These are phyloP conservation scores for Gossypium herbaceum DNA, from an alignment of 345 rosid genomes.

Conservation along the genomic window DNA sequence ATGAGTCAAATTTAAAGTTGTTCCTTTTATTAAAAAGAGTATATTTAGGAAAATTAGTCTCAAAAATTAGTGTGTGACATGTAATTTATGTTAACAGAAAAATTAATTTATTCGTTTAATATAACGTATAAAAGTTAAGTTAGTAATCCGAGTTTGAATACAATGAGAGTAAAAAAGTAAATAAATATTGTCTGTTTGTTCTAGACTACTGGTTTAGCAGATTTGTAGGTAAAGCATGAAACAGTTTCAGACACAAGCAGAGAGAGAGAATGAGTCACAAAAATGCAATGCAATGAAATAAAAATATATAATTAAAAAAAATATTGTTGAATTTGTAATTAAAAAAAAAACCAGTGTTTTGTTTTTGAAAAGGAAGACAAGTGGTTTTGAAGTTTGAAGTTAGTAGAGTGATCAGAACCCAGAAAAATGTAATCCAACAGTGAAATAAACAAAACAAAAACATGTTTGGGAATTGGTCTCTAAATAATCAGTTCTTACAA, in stretches of 20 bases:
- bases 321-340: constrained; percentile 7
- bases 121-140: too few relatives aligned
- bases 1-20: too few relatives aligned
- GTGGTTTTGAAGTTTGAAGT: background rate
- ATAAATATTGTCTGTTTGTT: background rate
- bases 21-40: too few relatives aligned
- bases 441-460: background rate
- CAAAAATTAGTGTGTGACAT: too few relatives aligned
- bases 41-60: too few relatives aligned
- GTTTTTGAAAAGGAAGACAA: background rate
- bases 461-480: constrained; percentile 5
- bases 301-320: background rate
- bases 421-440: constrained; percentile 3
- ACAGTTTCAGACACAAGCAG: constrained; percentile 12
- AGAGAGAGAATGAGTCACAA: constrained; percentile 1
- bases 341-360: background rate
- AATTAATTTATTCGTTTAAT: too few relatives aligned
- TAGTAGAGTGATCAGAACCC: background rate
- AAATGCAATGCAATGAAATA: background rate
- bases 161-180: background rate
- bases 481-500: constrained; percentile 33
- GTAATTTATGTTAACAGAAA: too few relatives aligned
- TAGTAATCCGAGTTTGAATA: too few relatives aligned
- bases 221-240: constrained; percentile 23
- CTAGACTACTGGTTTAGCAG: constrained; percentile 16